Base-by-base conservation (phyloP, 257 asterid genomes). In the Scutellaria baicalensis region DNA sequence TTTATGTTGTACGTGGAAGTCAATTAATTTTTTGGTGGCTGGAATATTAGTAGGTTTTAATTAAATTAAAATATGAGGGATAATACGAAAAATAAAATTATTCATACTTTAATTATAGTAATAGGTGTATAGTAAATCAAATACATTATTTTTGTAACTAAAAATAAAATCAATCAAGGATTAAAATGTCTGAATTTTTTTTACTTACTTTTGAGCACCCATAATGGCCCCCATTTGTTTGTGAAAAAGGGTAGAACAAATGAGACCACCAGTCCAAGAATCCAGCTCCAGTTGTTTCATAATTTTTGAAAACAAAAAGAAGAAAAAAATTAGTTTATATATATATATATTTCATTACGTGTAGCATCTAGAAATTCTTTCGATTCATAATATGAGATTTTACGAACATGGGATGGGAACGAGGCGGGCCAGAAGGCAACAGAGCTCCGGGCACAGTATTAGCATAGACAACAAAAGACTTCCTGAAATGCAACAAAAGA, bases 251-350 rank as follows among this genome's bases (percentile, higher is more conserved):
- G 98, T 6, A 92, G 72, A 58, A 80, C 50, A 27, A 86, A 35
- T 7, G 96, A 67, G 1, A 92, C 54, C 38, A 86, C 68, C 1
- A 92, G 48, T 50, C 93, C 97, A 33, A 92, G 36, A 73, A 86
- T 51, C 98, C 95, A 92, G 6, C 90, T 82, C 74, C 79, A n/a
- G n/a, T n/a, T 90, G 76, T 87, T 82, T 71, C 69, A 70, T n/a
- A n/a, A 35, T 5, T n/a, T n/a, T n/a, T n/a, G n/a, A 10, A 20
- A 11, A 5, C 8, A 8, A 59, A 62, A 64, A n/a, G n/a, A n/a
- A 17, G 6, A 18, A 8, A 7, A 13, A 23, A 42, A 21, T 0
- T n/a, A 2, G 16, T 1, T 9, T 4, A 9, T 0, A 9, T n/a
- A n/a, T n/a, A n/a, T 16, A 20, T 17, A 51, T 54, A 54, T 54